Base-by-base conservation (phyloP, 148 eudicot genomes). In the Silene uniflora region DNA sequence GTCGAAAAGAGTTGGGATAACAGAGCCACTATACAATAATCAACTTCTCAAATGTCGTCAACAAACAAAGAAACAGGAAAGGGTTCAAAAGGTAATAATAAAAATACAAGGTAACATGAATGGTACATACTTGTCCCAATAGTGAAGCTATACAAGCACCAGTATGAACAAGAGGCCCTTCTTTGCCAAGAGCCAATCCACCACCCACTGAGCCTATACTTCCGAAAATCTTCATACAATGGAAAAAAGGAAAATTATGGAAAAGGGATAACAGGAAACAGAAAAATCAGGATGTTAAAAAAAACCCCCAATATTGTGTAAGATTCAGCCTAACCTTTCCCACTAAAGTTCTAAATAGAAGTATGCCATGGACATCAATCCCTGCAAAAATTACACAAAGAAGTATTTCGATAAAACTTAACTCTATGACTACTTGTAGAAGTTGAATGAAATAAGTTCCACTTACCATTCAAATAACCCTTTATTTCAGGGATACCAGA, bases 61-160 rank as follows among this genome's bases (percentile, higher is more conserved):
- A 19, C 44, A 14, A 65, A 6, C 19, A 5, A 44, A 42, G 10
- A 39, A 18, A 18, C 19, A 5, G 42, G 6, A 35, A 35, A 5
- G 7, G 42, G 42, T 4, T 5, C 42, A 35, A 35, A 35, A 35
- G 42, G 52, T 11, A 69, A 47, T 29, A 55, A 77, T 24, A 16
- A 22, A 32, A 39, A 47, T 32, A 32, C 46, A 59, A 21, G 24
- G 29, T 3, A 65, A 19, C 17, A 14, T 71, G 58, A 52, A 47
- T n/a, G 70, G 35, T 29, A 73, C 89, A 79, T 89, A 92, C 99
- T 78, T 95, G 99, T 78, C 99, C 99, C 77, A 95, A 86, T 66
- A 95, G 88, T 64, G 98, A 95, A 83, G 98, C 98, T 90, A 95
- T 95, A 78, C 98, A 95, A 79, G 98, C 98, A 83, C 98, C 98